phyloP scores from a whole-genome alignment of 1,139 yeast genomes.

The Pichia cactophila region DNA sequence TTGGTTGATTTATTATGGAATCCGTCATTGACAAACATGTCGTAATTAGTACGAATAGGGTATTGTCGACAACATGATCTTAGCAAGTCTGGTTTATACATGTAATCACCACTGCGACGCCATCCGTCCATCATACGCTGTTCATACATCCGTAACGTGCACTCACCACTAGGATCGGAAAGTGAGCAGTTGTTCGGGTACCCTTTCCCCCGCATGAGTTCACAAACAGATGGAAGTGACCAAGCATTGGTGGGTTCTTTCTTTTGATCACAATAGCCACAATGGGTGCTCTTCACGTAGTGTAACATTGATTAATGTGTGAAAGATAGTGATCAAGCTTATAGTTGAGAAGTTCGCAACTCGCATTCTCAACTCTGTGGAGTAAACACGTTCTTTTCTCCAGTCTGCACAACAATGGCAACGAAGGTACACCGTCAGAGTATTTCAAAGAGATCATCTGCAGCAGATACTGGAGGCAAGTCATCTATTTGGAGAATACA shows the following conservation, averaged over 20 bases:
- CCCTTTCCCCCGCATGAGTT: constrained; percentile 11
- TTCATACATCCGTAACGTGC: constrained; percentile 53
- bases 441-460: constrained; percentile 9
- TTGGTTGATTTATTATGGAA: constrained; percentile 57
- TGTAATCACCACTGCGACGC: constrained; percentile 67
- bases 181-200: constrained; percentile 33
- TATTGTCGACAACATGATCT: constrained; percentile 77
- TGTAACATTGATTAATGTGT: not conserved
- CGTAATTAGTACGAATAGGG: constrained; percentile 61
- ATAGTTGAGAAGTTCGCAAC: too few relatives aligned
- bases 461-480: constrained; percentile 1
- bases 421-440: constrained; percentile 9
- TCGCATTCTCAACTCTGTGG: not conserved
- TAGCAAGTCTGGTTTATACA: constrained; percentile 67
- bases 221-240: constrained; percentile 30
- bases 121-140: constrained; percentile 61
- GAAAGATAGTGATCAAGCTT: too few relatives aligned
- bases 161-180: constrained; percentile 42
- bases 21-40: constrained; percentile 27
- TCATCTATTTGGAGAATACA: constrained; percentile 6
- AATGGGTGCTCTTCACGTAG: constrained; percentile 32
- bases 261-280: constrained; percentile 60
- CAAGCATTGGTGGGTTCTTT: constrained; percentile 32
- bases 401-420: not conserved
- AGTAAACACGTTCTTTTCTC: not conserved